These are phyloP conservation scores for Talaromyces liani DNA, from an alignment of 495 filamentous ascomycete genomes.

Conservation along the genomic window DNA sequence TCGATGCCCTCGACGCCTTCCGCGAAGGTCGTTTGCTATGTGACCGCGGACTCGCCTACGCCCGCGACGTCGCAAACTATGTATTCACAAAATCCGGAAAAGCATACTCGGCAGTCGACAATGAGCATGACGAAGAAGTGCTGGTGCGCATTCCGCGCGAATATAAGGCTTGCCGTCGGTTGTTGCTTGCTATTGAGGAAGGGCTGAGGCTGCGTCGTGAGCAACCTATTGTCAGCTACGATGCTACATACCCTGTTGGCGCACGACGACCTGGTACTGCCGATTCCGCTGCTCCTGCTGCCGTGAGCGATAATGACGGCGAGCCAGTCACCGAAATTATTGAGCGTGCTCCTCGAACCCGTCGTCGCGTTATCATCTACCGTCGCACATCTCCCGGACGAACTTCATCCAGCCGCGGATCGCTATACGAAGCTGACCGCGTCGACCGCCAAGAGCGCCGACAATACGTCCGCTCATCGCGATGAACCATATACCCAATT, in stretches of 20 bases:
- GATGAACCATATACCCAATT: not conserved
- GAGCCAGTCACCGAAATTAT: slow-evolving; percentile 25
- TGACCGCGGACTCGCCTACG: slow-evolving; percentile 38
- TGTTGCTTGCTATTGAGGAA: slow-evolving; percentile 41
- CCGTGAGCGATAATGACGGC: not conserved
- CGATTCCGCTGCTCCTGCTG: not conserved
- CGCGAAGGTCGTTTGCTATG: slow-evolving; percentile 35
- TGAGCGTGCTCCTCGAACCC: slow-evolving; percentile 29
- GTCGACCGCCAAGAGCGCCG: slow-evolving; percentile 23
- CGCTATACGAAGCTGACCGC: slow-evolving; percentile 19
- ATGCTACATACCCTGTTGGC: slow-evolving; percentile 30
- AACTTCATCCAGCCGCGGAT: slow-evolving; percentile 28
- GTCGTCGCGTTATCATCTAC: slow-evolving; percentile 30
- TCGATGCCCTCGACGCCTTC: slow-evolving; percentile 26
- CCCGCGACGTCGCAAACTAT: slow-evolving; percentile 41
- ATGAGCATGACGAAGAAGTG: slow-evolving; percentile 31
- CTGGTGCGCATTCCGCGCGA: slow-evolving; percentile 43
- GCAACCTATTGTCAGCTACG: slow-evolving; percentile 29
- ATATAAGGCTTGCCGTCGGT: slow-evolving; percentile 26
- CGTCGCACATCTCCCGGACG: slow-evolving; percentile 31
- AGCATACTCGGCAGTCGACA: slow-evolving; percentile 40
- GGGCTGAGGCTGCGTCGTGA: slow-evolving; percentile 32
- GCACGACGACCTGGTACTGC: slow-evolving; percentile 18
- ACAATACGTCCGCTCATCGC: slow-evolving; percentile 3
- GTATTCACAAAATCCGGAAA: slow-evolving; percentile 41